phyloP scores from a whole-genome alignment of 164 flowering plant genomes.

The Houttuynia cordata region DNA sequence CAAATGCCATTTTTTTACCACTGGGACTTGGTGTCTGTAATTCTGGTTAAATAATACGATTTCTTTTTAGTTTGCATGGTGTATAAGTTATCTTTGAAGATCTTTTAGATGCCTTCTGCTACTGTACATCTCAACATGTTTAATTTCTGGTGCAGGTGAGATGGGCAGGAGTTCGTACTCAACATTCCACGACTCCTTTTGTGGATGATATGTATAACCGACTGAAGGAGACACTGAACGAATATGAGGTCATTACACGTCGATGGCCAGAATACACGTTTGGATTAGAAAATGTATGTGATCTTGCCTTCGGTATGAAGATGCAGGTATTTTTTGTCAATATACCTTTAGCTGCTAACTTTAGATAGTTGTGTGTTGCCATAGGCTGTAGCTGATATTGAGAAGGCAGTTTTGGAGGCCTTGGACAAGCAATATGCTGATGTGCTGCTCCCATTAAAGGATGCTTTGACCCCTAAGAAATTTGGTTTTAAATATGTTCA shows the following conservation, averaged over 20 bases:
- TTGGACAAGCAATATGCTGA: conserved; percentile 88
- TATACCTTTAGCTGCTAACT: too few relatives aligned
- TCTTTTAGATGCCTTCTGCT: not conserved
- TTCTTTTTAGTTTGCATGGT: too few relatives aligned
- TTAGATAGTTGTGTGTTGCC: not conserved
- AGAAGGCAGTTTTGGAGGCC: conserved; percentile 82
- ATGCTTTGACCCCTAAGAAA: conserved; percentile 57
- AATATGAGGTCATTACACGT: conserved; percentile 71
- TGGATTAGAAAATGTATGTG: conserved; percentile 71
- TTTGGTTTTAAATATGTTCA: conserved; percentile 85
- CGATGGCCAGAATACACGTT: conserved; percentile 96
- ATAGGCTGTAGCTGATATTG: conserved; percentile 84
- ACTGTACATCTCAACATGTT: not conserved
- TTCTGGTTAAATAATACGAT: too few relatives aligned
- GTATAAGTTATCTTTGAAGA: not conserved
- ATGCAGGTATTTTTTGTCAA: not conserved
- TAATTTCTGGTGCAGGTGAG: conserved; percentile 46
- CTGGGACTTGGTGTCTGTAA: too few relatives aligned
- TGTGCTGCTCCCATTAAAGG: conserved; percentile 81
- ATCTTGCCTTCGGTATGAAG: not conserved
- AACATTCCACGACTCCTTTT: conserved; percentile 87
- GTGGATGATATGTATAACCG: conserved; percentile 89
- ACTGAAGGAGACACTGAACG: conserved; percentile 58
- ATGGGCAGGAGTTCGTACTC: conserved; percentile 91
- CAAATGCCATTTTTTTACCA: too few relatives aligned